These are phyloP conservation scores for Cinchona pubescens DNA, from an alignment of 257 asterid species.

Conservation along the genomic window DNA sequence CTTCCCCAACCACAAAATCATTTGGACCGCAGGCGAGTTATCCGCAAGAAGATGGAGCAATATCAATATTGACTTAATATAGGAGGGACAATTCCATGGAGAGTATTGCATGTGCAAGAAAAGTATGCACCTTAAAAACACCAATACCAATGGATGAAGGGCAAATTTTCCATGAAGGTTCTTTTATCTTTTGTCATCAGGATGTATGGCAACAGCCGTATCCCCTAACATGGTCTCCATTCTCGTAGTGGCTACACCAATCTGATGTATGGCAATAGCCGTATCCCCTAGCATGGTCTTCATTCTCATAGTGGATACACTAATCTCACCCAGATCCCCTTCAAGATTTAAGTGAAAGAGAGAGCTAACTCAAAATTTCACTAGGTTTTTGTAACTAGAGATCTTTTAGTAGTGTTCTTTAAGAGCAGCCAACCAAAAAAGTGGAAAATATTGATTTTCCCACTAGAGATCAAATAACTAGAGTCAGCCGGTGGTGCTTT, in stretches of 20 bases:
- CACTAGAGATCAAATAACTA: background rate
- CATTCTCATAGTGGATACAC: slow-evolving; percentile 92
- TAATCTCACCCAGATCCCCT: slow-evolving; percentile 76
- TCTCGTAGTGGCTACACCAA: slow-evolving; percentile 94
- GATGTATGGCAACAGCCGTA: slow-evolving; percentile 94
- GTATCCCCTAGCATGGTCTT: slow-evolving; percentile 98
- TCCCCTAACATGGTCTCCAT: slow-evolving; percentile 97
- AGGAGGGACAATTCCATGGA: background rate
- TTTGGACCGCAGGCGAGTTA: slow-evolving; percentile 99
- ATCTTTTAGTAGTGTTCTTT: slow-evolving; percentile 50
- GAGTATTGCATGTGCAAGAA: background rate
- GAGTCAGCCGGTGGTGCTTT: background rate
- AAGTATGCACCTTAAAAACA: slow-evolving; percentile 73
- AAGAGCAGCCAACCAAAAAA: background rate
- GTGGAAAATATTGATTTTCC: background rate
- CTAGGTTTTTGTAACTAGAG: slow-evolving; percentile 72
- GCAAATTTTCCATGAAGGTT: slow-evolving; percentile 86
- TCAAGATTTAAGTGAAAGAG: slow-evolving; percentile 91
- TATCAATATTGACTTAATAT: slow-evolving; percentile 21
- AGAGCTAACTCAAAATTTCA: slow-evolving; percentile 92
- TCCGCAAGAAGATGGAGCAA: slow-evolving; percentile 44
- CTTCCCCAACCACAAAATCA: slow-evolving; percentile 95
- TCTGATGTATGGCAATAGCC: slow-evolving; percentile 94
- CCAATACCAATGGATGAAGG: slow-evolving; percentile 95
- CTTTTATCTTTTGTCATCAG: slow-evolving; percentile 72